These are phyloP conservation scores for Coemansia sp. DNA, from an alignment of 192 early-diverging fungal genomes.

Conservation along the genomic window DNA sequence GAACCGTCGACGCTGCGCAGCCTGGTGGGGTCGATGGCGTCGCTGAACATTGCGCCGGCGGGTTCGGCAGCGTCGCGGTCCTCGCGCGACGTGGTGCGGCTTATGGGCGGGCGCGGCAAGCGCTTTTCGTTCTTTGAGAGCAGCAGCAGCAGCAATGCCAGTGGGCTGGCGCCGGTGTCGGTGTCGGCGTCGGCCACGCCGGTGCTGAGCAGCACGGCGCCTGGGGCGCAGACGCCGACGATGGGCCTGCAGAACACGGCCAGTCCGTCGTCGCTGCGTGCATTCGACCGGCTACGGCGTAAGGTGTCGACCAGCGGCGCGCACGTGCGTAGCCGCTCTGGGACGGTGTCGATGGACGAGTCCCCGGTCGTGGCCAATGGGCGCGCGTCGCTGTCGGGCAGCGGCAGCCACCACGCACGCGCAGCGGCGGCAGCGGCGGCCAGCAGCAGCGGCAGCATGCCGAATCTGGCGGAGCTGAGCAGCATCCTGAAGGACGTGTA, in stretches of 20 bases:
- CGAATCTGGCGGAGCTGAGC: constrained; percentile 40
- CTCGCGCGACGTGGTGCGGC: constrained; percentile 47
- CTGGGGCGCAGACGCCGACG: constrained; percentile 2
- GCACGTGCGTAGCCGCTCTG: constrained; percentile 37
- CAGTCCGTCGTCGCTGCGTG: constrained; percentile 44
- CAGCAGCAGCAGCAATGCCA: constrained; percentile 18
- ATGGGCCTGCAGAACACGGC: constrained; percentile 12
- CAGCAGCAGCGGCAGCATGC: constrained; percentile 18
- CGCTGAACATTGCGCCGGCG: constrained; percentile 26
- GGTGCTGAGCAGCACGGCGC: constrained; percentile 8
- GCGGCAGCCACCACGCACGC: constrained; percentile 11
- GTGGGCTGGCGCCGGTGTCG: not conserved
- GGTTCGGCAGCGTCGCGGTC: constrained; percentile 31
- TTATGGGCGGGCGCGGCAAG: constrained; percentile 51
- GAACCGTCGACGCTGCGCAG: constrained; percentile 30
- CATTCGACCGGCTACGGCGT: constrained; percentile 49
- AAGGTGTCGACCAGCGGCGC: constrained; percentile 48
- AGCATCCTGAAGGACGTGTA: constrained; percentile 51
- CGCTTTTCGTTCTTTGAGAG: constrained; percentile 51
- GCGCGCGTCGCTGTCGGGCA: constrained; percentile 25
- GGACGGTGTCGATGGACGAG: constrained; percentile 40
- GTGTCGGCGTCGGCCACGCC: constrained; percentile 6
- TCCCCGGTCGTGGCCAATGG: constrained; percentile 10
- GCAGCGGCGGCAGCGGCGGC: constrained; percentile 2
- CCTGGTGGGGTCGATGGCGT: constrained; percentile 47